These are phyloP conservation scores for Melampsora abietis-canadensis DNA, from an alignment of 1,284 basidiomycete genomes.

Conservation along the genomic window DNA sequence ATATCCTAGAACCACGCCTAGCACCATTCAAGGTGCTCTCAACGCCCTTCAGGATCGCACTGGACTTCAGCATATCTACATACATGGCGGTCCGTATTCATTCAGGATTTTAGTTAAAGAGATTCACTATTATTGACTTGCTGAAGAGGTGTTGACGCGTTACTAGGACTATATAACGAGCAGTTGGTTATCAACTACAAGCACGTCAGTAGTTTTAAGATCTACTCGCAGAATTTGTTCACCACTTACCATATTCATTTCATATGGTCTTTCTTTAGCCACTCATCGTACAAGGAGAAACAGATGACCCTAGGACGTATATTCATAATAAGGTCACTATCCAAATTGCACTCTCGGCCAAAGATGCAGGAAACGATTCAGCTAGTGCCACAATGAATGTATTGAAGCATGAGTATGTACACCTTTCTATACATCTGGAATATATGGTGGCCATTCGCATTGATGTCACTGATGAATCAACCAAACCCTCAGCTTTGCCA, in stretches of 20 bases:
- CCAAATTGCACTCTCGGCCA: background rate
- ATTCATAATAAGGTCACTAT: slow-evolving; percentile 20
- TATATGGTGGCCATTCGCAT: background rate
- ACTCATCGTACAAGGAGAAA: slow-evolving; percentile 21
- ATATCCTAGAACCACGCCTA: too few species aligned
- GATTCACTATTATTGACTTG: too few species aligned
- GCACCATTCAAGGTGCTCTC: too few species aligned
- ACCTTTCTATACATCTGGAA: background rate
- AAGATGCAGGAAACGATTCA: slow-evolving; percentile 3
- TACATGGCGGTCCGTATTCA: too few species aligned
- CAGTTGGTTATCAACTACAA: background rate
- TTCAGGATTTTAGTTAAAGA: too few species aligned
- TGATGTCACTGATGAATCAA: background rate
- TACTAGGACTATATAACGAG: background rate
- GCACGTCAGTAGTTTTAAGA: background rate
- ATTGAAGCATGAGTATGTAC: slow-evolving; percentile 1
- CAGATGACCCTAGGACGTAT: background rate
- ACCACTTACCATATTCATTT: background rate
- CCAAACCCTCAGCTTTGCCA: slow-evolving; percentile 10
- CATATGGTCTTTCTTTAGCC: slow-evolving; percentile 15
- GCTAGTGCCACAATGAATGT: slow-evolving; percentile 25
- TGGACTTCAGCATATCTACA: too few species aligned
- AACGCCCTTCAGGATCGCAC: too few species aligned
- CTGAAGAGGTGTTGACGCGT: too few species aligned
- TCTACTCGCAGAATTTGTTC: background rate